Conservation (phyloP, 768 basidiomycete genomes). For the Agrocybe chaxingu region DNA sequence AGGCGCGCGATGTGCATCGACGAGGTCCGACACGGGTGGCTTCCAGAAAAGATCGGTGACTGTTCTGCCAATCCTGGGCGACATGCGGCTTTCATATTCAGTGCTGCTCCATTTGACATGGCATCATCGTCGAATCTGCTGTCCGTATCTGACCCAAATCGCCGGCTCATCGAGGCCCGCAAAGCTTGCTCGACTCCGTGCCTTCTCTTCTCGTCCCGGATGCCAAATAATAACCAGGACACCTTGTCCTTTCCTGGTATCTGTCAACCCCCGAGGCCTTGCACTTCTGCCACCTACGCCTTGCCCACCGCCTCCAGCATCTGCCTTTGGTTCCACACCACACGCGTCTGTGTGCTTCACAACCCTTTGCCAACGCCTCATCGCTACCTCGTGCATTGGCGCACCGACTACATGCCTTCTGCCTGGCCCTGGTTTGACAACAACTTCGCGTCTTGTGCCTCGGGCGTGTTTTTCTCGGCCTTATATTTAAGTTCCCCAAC, state of each 20-base stretch:
- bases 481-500: constrained; percentile 40
- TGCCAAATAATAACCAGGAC: constrained; percentile 36
- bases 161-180: constrained; percentile 21
- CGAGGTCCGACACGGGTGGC: constrained; percentile 6
- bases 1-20: too few relatives aligned
- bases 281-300: constrained; percentile 15
- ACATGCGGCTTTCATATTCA: constrained; percentile 39
- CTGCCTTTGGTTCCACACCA: constrained; percentile 14
- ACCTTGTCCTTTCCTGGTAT: constrained; percentile 27
- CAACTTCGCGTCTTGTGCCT: constrained; percentile 19
- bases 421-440: constrained; percentile 44
- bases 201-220: constrained; percentile 21
- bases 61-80: constrained; percentile 18
- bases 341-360: constrained; percentile 19
- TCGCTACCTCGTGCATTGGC: constrained; percentile 47
- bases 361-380: constrained; percentile 36
- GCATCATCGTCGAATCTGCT: constrained; percentile 20
- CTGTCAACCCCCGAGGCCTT: constrained; percentile 13
- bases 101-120: constrained; percentile 28
- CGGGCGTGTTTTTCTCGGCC: constrained; percentile 23
- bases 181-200: constrained; percentile 24
- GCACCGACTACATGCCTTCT: constrained; percentile 42
- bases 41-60: constrained; percentile 14
- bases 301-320: constrained; percentile 18
- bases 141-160: constrained; percentile 22